A percentile compares a stretch with the other conserved stretches of the same genome.
Evolutionary conservation across 1,139 yeast species (phyloP).

Genomic region (Yamadazyma sp.): DNA sequence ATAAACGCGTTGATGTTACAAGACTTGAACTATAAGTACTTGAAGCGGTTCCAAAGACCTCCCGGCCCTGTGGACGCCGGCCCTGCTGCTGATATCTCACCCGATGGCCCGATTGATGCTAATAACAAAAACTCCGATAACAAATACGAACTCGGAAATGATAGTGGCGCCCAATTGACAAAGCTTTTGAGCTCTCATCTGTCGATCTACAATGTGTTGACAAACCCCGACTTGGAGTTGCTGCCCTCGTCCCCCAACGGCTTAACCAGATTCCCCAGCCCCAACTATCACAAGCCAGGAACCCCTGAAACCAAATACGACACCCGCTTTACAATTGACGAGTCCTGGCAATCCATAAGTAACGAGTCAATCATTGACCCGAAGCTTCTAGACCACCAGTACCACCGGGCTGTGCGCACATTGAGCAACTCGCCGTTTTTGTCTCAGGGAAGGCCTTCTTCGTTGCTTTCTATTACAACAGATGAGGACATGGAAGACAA

Average conservation of each 20-base stretch:
- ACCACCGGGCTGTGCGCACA: slow-evolving; percentile 9
- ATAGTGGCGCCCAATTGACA: neutral
- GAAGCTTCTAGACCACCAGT: slow-evolving; percentile 1
- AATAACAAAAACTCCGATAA: neutral
- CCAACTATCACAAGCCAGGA: neutral
- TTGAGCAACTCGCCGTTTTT: slow-evolving; percentile 15
- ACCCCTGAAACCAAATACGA: slow-evolving; percentile 8
- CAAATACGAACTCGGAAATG: neutral
- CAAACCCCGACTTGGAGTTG: slow-evolving; percentile 43
- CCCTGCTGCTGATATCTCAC: neutral
- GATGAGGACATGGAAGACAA: slow-evolving; percentile 23
- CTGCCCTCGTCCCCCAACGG: slow-evolving; percentile 14
- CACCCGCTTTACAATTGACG: slow-evolving; percentile 5
- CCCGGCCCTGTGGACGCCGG: neutral
- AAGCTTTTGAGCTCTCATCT: slow-evolving; percentile 37
- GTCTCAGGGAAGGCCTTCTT: slow-evolving; percentile 16
- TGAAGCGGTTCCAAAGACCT: neutral
- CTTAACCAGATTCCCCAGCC: slow-evolving; percentile 12
- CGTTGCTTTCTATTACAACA: slow-evolving; percentile 22
- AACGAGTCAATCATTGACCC: slow-evolving; percentile 11
- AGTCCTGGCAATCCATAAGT: slow-evolving; percentile 24
- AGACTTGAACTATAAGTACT: slow-evolving; percentile 1
- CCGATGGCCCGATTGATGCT: neutral
- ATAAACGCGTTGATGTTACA: neutral
- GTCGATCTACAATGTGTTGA: slow-evolving; percentile 40